These are phyloP conservation scores for Akanthomyces muscarius DNA, from an alignment of 2,329 filamentous ascomycete genomes.

Conservation along the genomic window DNA sequence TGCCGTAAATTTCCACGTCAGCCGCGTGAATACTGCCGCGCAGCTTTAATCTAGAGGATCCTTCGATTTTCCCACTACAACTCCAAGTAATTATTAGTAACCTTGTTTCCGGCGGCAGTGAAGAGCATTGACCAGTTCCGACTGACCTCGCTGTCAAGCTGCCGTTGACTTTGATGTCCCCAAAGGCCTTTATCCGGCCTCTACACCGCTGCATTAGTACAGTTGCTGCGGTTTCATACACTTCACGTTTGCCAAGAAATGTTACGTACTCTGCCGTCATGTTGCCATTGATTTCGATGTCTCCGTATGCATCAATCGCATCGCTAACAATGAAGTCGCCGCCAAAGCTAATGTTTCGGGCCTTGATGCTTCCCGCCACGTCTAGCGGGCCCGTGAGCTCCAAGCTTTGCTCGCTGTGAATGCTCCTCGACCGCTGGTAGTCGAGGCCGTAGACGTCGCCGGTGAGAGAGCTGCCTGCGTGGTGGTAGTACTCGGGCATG, in stretches of 20 bases:
- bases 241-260: background rate
- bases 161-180: conserved; percentile 41
- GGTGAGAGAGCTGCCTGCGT: conserved; percentile 23
- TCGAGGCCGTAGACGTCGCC: conserved; percentile 22
- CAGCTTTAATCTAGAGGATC: conserved; percentile 44
- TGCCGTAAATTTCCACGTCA: conserved; percentile 46
- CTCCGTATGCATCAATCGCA: conserved; percentile 44
- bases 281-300: conserved; percentile 39
- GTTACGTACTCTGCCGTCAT: conserved; percentile 38
- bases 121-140: background rate
- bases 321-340: conserved; percentile 43
- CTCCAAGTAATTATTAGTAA: background rate
- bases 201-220: conserved; percentile 24
- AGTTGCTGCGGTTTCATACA: background rate
- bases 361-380: conserved; percentile 44
- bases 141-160: conserved; percentile 36
- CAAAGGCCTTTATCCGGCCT: conserved; percentile 43
- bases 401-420: conserved; percentile 40
- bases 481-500: conserved; percentile 11
- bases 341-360: conserved; percentile 40
- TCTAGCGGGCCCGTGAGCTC: conserved; percentile 43
- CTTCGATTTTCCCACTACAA: conserved; percentile 41
- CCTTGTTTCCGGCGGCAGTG: background rate
- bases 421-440: conserved; percentile 34
- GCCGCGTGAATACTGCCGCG: conserved; percentile 39